These are phyloP conservation scores for Globisporangium parvum DNA, from an alignment of 352 stramenopile genomes.

Conservation along the genomic window DNA sequence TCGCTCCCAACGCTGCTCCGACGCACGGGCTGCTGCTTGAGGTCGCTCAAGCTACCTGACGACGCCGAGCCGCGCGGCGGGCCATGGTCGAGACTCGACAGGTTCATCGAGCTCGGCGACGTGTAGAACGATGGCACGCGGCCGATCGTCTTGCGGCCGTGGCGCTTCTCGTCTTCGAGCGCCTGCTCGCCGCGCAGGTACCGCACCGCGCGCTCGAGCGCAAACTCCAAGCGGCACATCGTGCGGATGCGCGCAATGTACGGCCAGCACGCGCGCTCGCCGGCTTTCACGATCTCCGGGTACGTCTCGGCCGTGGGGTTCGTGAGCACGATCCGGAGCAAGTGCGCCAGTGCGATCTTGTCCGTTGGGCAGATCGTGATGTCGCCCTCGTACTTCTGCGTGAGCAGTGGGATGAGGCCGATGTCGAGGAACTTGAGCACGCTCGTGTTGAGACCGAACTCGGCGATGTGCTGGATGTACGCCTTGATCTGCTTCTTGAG, in stretches of 20 bases:
- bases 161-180: conserved; percentile 66
- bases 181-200: conserved; percentile 80
- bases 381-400: conserved; percentile 97
- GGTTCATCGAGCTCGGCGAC: conserved; percentile 78
- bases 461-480: conserved; percentile 85
- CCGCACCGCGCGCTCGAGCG: conserved; percentile 88
- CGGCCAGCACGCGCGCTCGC: conserved; percentile 90
- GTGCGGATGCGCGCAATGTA: conserved; percentile 93
- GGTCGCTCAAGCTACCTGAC: background rate
- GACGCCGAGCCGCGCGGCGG: conserved; percentile 18
- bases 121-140: conserved; percentile 87
- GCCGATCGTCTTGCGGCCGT: conserved; percentile 64
- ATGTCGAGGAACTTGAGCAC: conserved; percentile 83
- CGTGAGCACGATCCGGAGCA: conserved; percentile 70
- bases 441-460: conserved; percentile 81
- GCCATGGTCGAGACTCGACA: conserved; percentile 64
- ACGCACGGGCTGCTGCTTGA: background rate
- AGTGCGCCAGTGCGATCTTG: conserved; percentile 79
- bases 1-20: conserved; percentile 13
- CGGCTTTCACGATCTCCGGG: conserved; percentile 73
- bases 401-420: conserved; percentile 73
- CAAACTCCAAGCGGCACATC: conserved; percentile 96
- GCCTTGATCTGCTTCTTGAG: conserved; percentile 93
- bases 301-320: conserved; percentile 75
- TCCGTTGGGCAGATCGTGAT: conserved; percentile 95